Base-by-base conservation (phyloP, 768 basidiomycete species). In the Panus rudis region DNA sequence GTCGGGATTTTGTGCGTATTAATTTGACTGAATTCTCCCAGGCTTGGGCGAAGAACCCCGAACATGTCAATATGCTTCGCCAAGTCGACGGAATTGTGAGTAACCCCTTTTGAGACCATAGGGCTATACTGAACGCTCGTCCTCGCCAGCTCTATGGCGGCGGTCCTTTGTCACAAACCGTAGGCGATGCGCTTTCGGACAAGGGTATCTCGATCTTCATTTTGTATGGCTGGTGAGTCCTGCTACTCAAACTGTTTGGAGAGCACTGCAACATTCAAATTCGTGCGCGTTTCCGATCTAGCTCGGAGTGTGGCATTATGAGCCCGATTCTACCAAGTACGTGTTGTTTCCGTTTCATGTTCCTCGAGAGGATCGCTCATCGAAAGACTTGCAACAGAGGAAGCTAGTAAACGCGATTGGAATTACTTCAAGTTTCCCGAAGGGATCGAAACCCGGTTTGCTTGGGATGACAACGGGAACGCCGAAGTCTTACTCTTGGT, bases 21-120 rank as follows among this genome's bases (percentile, higher is more conserved):
- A 21, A 45, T 24, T 2, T 13, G 11, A 17, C 20, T 20, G 10
- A 35, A 14, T 35, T 8, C 33, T 14, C 33, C 8, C 24, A 63
- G 62, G 50, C 50, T 3, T 63, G 62, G 62, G 49, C 59, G 6
- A 52, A 52, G 13, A 39, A 57, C 13, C 50, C 53, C 7, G 45
- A 42, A 17, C 46, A 57, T 28, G 50, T 64, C 10, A 28, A 48
- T 1, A 16, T 22, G n/a, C 37, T 55, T 28, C 30, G 34, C 25
- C 32, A 25, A 5, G 17, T 47, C 2, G 17, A 50, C 19, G 51
- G 47, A 6, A 31, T 52, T 21, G 51, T 52, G 25, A 26, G 47
- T 51, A 16, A 17, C 7, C 8, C 16, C 16, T 14, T 17, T 35
- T 7, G 8, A 35, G 21, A 35, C 21, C 33, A 35, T 35, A 16